Conservation (phyloP, 169 alveolate species). For the Plasmodium billcollinsi region DNA sequence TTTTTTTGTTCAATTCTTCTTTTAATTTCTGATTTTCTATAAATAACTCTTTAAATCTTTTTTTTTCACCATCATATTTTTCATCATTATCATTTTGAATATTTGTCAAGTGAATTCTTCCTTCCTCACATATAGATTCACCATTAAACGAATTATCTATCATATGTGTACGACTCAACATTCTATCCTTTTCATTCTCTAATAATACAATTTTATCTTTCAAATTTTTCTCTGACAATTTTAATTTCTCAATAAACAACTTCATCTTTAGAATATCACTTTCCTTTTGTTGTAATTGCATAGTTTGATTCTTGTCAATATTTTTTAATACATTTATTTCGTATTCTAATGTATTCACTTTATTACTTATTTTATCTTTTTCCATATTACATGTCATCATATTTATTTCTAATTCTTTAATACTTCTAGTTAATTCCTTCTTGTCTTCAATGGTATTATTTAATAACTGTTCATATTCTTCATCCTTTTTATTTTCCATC, state of each 20-base stretch:
- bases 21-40: constrained; percentile 13
- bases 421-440: constrained; percentile 9
- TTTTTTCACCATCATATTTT: neutral
- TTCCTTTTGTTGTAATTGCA: constrained; percentile 56
- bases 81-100: neutral
- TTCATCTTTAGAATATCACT: constrained; percentile 42
- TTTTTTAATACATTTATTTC: constrained; percentile 33
- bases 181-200: neutral
- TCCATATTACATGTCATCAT: constrained; percentile 27
- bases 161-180: neutral
- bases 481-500: constrained; percentile 44
- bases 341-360: constrained; percentile 25
- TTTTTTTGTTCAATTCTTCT: constrained; percentile 22
- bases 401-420: constrained; percentile 46
- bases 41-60: neutral
- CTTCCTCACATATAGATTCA: neutral
- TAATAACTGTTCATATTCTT: constrained; percentile 43
- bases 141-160: neutral
- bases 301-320: constrained; percentile 27
- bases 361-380: constrained; percentile 24
- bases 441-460: constrained; percentile 31
- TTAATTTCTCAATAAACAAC: constrained; percentile 11
- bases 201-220: constrained; percentile 5
- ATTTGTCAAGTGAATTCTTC: neutral
- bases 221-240: constrained; percentile 28